These are phyloP conservation scores for Chalaropsis ovoidea DNA, from an alignment of 2,329 filamentous ascomycete species.

Conservation along the genomic window DNA sequence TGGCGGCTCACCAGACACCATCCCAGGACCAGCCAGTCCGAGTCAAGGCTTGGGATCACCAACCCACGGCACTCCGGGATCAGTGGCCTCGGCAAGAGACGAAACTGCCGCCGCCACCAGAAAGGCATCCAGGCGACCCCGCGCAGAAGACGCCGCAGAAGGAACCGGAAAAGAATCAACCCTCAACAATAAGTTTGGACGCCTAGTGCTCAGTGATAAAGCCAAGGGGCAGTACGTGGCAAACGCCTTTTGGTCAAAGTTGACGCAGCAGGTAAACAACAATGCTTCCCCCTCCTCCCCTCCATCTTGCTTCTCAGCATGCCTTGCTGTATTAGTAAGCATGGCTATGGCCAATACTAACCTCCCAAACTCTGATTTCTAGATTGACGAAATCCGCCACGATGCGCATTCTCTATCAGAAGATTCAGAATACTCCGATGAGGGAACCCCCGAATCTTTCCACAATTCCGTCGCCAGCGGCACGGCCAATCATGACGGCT, in stretches of 20 bases:
- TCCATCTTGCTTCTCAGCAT: neutral
- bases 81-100: constrained; percentile 8
- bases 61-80: constrained; percentile 18
- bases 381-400: constrained; percentile 38
- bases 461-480: constrained; percentile 16
- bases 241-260: constrained; percentile 64
- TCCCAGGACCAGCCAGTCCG: constrained; percentile 11
- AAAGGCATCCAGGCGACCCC: neutral
- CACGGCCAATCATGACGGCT: constrained; percentile 49
- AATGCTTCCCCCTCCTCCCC: too few relatives aligned
- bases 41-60: constrained; percentile 15
- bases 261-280: constrained; percentile 58
- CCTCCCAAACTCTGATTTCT: neutral
- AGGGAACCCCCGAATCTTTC: constrained; percentile 40
- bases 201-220: constrained; percentile 25
- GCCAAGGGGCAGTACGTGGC: constrained; percentile 49
- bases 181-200: constrained; percentile 25
- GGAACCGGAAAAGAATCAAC: constrained; percentile 16
- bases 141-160: constrained; percentile 12
- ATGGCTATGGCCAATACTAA: constrained; percentile 9
- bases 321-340: neutral
- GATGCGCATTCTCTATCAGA: constrained; percentile 35
- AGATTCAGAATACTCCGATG: constrained; percentile 50
- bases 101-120: neutral
- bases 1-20: constrained; percentile 20